phyloP scores from a whole-genome alignment of 2,329 filamentous ascomycete genomes.

The Leptographium galeiforme region DNA sequence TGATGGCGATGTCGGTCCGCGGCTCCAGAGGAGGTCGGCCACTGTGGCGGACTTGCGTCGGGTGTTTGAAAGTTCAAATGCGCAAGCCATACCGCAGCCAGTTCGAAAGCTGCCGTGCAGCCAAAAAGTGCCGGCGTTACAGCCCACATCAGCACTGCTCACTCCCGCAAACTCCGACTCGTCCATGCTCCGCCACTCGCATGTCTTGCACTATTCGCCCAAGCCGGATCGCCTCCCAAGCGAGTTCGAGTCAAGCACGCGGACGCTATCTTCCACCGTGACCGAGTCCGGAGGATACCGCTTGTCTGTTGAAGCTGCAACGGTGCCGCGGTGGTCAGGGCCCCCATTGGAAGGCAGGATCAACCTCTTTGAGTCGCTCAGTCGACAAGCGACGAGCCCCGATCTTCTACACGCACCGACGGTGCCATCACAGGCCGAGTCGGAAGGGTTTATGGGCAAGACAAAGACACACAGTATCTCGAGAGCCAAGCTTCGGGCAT shows the following conservation, averaged over 20 bases:
- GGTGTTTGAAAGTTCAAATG: constrained; percentile 15
- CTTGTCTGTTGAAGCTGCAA: not conserved
- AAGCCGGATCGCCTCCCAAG: not conserved
- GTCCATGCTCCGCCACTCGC: not conserved
- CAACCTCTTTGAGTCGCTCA: constrained; percentile 14
- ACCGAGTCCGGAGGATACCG: not conserved
- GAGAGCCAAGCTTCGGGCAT: not conserved
- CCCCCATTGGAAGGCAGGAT: constrained; percentile 16
- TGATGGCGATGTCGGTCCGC: not conserved
- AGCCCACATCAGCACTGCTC: not conserved
- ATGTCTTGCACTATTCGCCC: not conserved
- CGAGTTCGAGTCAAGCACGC: not conserved
- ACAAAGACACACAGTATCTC: not conserved
- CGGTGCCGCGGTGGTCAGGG: not conserved
- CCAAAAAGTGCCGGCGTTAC: constrained; percentile 8
- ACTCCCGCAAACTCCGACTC: not conserved
- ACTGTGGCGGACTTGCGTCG: constrained; percentile 19
- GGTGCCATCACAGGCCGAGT: not conserved
- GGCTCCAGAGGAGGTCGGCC: not conserved
- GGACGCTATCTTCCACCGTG: not conserved
- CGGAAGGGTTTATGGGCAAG: not conserved
- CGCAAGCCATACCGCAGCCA: not conserved
- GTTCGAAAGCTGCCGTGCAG: not conserved
- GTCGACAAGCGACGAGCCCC: not conserved
- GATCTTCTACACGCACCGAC: not conserved